Percentiles rank a stretch among this genome's conserved stretches.
Evolutionary conservation across 768 basidiomycete genomes (phyloP).

Genomic region (Auriscalpium microsporum): DNA sequence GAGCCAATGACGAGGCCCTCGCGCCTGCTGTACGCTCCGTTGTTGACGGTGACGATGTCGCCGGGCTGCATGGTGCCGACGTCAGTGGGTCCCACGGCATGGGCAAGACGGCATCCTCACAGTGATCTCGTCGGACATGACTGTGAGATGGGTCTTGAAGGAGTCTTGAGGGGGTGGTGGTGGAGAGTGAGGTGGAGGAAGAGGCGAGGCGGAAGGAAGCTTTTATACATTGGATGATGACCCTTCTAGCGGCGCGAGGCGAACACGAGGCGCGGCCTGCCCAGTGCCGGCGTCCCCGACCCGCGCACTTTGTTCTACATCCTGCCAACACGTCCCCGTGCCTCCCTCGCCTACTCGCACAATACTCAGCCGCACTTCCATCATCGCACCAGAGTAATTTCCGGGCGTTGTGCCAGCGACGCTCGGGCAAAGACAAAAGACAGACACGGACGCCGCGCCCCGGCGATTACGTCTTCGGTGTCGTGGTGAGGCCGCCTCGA

Average conservation of each 20-base stretch:
- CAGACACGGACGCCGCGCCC: too few relatives aligned
- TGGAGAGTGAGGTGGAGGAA: not conserved
- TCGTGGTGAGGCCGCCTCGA: too few relatives aligned
- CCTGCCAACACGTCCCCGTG: too few relatives aligned
- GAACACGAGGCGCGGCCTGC: constrained; percentile 20
- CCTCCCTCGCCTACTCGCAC: too few relatives aligned
- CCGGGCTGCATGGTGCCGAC: constrained; percentile 43
- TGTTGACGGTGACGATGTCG: constrained; percentile 71
- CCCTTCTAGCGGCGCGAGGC: not conserved
- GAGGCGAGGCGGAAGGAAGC: not conserved
- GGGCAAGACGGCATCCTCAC: constrained; percentile 16
- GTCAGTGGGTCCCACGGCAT: not conserved
- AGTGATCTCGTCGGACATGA: constrained; percentile 4
- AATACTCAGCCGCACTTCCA: too few relatives aligned
- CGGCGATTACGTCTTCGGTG: too few relatives aligned
- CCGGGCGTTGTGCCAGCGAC: too few relatives aligned
- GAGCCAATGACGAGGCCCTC: constrained; percentile 79
- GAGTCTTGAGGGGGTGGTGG: not conserved
- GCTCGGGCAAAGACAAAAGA: too few relatives aligned
- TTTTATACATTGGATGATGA: constrained; percentile 1
- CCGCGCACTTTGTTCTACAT: not conserved
- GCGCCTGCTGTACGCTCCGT: constrained; percentile 50
- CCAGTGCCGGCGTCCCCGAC: not conserved
- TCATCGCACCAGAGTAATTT: too few relatives aligned
- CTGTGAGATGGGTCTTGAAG: not conserved